Evolutionary conservation across 2,329 filamentous ascomycete genomes (phyloP), one percentile per base, ranked within the genome.

Genomic region (Leptographium radiaticola): DNA sequence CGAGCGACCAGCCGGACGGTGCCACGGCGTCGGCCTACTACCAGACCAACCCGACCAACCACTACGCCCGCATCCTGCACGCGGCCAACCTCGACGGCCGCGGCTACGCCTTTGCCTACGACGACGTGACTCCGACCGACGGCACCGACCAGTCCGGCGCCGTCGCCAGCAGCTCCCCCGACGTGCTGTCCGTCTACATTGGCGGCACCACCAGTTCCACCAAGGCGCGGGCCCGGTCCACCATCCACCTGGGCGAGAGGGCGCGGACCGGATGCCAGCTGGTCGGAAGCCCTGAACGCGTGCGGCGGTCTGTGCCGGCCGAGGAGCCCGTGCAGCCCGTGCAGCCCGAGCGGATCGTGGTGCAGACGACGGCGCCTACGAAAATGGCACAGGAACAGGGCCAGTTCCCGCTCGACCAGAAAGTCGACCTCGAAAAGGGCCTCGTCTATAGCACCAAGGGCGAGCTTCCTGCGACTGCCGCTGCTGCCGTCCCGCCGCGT

Each of bases 41-140:
- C 66, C 59, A 64, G 43, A 66, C 75, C 15, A 54, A 60, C 4
- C 65, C 77, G 49, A 84, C 81, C 44, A 86, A 87, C 66, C 82
- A 87, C 65, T 87, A 84, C 64, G 70, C 80, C 49, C 73, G 82
- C 54, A 75, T 86, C 58, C 76, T 82, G 56, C 83, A 87, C 66
- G 75, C 71, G 56, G 71, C 72, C 40, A 81, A 77, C 60, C 62
- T 79, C 39, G 79, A 81, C 62, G 71, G 76, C 10, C 72, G 73
- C 49, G 83, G 84, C 10, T 87, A 87, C 67, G 81, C 82, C 1
- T 86, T 86, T 60, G 81, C 83, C 0, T 87, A 86, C 62, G 84
- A 87, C 62, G 83, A 87, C 65, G 84, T 87, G 11, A 73, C 72
- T 25, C 71, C 79, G 5, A 67, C 66, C n/a, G 68, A 69, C 44